Conservation (phyloP, 306 rosid genomes). For the Quercus aquifolioides region DNA sequence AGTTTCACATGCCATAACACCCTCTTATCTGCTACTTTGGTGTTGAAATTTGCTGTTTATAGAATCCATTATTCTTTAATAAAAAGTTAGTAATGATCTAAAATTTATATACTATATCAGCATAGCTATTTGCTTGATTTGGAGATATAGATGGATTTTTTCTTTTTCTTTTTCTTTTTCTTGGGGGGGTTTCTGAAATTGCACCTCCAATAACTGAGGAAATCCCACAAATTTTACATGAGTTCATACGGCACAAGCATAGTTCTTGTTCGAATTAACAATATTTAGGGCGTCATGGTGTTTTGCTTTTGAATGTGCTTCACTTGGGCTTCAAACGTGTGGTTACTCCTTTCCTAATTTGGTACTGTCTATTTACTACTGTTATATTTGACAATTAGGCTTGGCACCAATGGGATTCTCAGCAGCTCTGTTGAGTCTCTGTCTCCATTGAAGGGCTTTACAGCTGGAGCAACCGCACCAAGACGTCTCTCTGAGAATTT, state of each 20-base stretch:
- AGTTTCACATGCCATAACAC: background rate
- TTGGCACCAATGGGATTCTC: constrained; percentile 75
- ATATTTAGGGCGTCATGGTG: constrained; percentile 4
- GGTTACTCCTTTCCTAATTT: constrained; percentile 17
- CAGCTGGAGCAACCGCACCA: constrained; percentile 36
- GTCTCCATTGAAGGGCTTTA: constrained; percentile 64
- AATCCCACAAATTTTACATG: background rate
- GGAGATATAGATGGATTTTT: background rate
- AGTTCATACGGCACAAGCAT: background rate
- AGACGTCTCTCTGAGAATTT: constrained; percentile 49
- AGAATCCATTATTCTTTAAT: constrained; percentile 19
- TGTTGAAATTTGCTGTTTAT: constrained; percentile 4
- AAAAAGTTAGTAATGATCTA: constrained; percentile 22
- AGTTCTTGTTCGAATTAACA: constrained; percentile 21
- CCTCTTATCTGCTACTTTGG: background rate
- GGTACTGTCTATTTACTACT: constrained; percentile 17
- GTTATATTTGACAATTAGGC: constrained; percentile 43
- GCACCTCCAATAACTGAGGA: background rate
- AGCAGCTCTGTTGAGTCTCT: constrained; percentile 72
- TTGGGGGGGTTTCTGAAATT: background rate
- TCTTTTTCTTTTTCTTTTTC: background rate
- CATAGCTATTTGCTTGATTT: constrained; percentile 9
- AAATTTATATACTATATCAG: background rate
- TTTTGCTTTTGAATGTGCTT: background rate
- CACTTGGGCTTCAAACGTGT: constrained; percentile 16